Percentiles rank a stretch among this genome's conserved stretches.
phyloP scores from a whole-genome alignment of 164 flowering plant species.

The Tetracentron sinense region DNA sequence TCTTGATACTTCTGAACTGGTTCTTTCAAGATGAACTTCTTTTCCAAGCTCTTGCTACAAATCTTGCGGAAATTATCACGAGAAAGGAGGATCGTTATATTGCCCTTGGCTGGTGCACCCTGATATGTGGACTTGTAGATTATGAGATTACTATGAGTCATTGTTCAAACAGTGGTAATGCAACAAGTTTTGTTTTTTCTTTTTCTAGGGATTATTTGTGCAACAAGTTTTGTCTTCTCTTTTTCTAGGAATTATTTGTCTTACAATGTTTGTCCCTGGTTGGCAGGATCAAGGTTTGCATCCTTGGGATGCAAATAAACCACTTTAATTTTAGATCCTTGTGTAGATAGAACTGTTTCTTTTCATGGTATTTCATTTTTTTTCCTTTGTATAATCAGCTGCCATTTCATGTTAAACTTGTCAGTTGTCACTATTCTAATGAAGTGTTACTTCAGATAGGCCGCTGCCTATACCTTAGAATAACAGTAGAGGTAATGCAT shows the following conservation, averaged over 20 bases:
- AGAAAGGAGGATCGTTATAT: slow-evolving; percentile 65
- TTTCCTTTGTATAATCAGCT: background rate
- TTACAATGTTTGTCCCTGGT: no score
- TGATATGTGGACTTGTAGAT: slow-evolving; percentile 53
- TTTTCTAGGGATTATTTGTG: background rate
- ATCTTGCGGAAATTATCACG: slow-evolving; percentile 41
- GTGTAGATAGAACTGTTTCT: background rate
- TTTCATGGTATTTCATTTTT: no score
- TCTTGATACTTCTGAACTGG: slow-evolving; percentile 61
- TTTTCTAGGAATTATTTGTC: background rate
- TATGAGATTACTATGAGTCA: slow-evolving; percentile 27
- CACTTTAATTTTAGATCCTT: background rate
- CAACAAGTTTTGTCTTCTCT: slow-evolving; percentile 2
- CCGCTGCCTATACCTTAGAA: background rate
- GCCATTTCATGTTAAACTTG: background rate
- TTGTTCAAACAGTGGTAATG: slow-evolving; percentile 37
- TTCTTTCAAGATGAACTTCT: slow-evolving; percentile 64
- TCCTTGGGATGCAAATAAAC: background rate
- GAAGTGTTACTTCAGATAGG: background rate
- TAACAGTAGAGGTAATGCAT: no score
- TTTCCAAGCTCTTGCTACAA: slow-evolving; percentile 37
- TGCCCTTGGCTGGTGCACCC: slow-evolving; percentile 75
- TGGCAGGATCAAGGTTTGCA: background rate
- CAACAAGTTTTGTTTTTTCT: slow-evolving; percentile 1
- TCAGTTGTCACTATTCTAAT: background rate